Conservation (phyloP, 2,329 filamentous ascomycete species). For the Cercospora zeina region DNA sequence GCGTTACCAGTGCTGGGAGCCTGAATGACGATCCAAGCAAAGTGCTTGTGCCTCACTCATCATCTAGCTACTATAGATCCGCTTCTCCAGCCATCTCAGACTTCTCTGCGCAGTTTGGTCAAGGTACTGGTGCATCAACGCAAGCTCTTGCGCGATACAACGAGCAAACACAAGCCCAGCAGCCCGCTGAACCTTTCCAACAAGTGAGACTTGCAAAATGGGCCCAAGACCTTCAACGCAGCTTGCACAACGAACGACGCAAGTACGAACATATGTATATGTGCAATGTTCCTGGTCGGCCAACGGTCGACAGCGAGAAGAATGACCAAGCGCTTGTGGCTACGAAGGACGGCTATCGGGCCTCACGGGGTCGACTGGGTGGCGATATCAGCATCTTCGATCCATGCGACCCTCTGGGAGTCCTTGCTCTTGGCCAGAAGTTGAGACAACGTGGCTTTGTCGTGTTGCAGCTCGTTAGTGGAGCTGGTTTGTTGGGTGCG, state of each 20-base stretch:
- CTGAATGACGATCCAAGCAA: conserved; percentile 36
- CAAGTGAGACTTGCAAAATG: conserved; percentile 76
- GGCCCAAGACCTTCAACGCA: conserved; percentile 77
- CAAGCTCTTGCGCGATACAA: conserved; percentile 58
- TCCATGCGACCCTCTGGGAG: conserved; percentile 74
- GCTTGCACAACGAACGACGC: conserved; percentile 70
- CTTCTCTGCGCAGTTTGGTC: conserved; percentile 21
- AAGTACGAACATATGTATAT: conserved; percentile 62
- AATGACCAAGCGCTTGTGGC: conserved; percentile 29
- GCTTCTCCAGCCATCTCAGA: conserved; percentile 36
- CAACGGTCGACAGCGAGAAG: conserved; percentile 52
- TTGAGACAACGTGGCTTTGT: conserved; percentile 65
- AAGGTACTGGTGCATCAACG: conserved; percentile 23
- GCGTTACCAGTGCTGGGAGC: conserved; percentile 33
- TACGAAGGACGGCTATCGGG: conserved; percentile 35
- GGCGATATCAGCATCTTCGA: conserved; percentile 45
- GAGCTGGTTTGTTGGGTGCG: conserved; percentile 72
- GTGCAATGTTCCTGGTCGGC: conserved; percentile 63
- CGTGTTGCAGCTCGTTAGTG: conserved; percentile 71
- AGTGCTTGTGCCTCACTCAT: conserved; percentile 36
- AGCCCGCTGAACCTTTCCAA: conserved; percentile 59
- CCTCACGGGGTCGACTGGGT: conserved; percentile 37
- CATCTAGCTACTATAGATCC: conserved; percentile 40
- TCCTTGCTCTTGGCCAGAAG: conserved; percentile 63
- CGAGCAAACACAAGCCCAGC: conserved; percentile 50